Base-by-base conservation (phyloP, 768 basidiomycete genomes). In the Lentinula sp. region DNA sequence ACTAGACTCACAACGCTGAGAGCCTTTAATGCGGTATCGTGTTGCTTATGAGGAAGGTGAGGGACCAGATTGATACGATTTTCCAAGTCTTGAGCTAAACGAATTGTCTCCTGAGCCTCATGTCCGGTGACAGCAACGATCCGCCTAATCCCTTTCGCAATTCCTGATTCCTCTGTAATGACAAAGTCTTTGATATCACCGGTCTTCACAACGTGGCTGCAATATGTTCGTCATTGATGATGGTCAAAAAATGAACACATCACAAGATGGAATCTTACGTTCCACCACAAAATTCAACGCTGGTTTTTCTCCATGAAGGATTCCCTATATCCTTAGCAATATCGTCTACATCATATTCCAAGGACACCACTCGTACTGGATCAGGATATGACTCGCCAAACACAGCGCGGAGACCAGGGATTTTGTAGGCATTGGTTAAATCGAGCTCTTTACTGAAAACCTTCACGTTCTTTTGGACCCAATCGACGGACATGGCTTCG, bases 361-460 rank as follows among this genome's bases (percentile, higher is more conserved):
- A 79, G 2, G 93, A 85, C 13, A 99, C 97, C 1, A 98, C 93
- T 34, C 96, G 83, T 18, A 99, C 97, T 3, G 97, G 97, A 71
- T 98, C 95, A 4, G 97, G 97, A 71, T 99, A 99, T 0, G 91
- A 83, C 76, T 99, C 97, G 49, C 97, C 97, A 67, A 99, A 99
- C 49, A 99, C 97, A 2, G 96, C 97, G 35, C 97, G 82, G 35
- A 98, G 74, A 5, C 97, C 96, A n/a, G 95, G 84, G 57, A 99
- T 96, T 71, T 88, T 86, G 65, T 86, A 85, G 0, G 94, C 95
- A 5, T 80, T 81, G 57, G 82, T 79, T 31, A 99, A 79, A 51
- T 86, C 79, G 55, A 99, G 74, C 52, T 99, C 93, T 71, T 92
- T 88, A 70, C 93, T 88, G 71, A 78, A 97, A 28, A 98, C 97